These are phyloP conservation scores for Phycomyces blakesleeanus DNA, from an alignment of 192 early-diverging fungal species.

Conservation along the genomic window DNA sequence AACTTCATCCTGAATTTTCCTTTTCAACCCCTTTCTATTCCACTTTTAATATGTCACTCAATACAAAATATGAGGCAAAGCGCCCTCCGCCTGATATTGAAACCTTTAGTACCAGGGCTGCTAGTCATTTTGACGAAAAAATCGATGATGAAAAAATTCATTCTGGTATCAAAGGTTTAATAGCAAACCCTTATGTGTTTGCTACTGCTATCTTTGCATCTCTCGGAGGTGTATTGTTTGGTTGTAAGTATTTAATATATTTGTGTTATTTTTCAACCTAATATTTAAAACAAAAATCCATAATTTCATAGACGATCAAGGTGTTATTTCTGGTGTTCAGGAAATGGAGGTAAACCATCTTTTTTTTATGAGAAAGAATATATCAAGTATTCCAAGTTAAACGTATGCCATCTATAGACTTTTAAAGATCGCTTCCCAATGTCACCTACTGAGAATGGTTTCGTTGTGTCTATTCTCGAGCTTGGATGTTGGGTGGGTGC, in stretches of 20 bases:
- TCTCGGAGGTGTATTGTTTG: slow-evolving; percentile 36
- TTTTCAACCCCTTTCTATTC: no score
- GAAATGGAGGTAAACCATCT: slow-evolving; percentile 26
- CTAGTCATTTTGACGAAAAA: no score
- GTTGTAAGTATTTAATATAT: slow-evolving; percentile 26
- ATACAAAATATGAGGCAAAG: no score
- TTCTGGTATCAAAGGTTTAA: slow-evolving; percentile 22
- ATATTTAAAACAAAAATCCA: not conserved
- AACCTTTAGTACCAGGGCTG: no score
- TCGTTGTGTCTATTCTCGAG: slow-evolving; percentile 52
- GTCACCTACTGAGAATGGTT: slow-evolving; percentile 23
- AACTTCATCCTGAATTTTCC: no score
- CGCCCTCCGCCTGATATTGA: no score
- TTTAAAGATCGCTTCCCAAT: slow-evolving; percentile 24
- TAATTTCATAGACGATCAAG: slow-evolving; percentile 32
- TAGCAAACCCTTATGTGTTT: slow-evolving; percentile 33
- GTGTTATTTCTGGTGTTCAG: slow-evolving; percentile 36
- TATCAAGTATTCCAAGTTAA: not conserved
- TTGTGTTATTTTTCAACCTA: not conserved
- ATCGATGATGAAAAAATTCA: not conserved
- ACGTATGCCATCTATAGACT: slow-evolving; percentile 1
- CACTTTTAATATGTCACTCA: no score
- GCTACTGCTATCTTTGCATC: slow-evolving; percentile 35
- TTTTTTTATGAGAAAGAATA: no score
- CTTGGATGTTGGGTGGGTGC: slow-evolving; percentile 66